Evolutionary conservation across 768 basidiomycete genomes (phyloP).

Genomic region (Xerocomus brunneocitrinus): DNA sequence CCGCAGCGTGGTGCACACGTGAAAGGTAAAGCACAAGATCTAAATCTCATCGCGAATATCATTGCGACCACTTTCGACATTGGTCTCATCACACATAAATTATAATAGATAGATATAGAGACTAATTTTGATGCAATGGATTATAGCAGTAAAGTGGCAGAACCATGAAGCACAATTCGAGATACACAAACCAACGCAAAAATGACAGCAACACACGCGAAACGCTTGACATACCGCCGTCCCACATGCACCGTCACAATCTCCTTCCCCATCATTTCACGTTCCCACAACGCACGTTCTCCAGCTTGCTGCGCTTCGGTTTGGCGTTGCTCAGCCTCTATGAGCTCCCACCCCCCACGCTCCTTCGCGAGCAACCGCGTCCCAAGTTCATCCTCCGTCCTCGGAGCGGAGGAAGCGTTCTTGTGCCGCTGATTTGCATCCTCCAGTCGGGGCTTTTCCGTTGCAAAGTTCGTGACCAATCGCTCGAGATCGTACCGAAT

Average conservation of each 20-base stretch:
- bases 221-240: constrained; percentile 7
- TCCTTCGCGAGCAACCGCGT: constrained; percentile 20
- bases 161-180: constrained; percentile 9
- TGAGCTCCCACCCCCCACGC: constrained; percentile 14
- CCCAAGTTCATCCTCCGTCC: constrained; percentile 9
- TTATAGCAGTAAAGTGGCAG: not conserved
- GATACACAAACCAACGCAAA: constrained; percentile 13
- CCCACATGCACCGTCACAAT: not conserved
- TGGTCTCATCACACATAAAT: not conserved
- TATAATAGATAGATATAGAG: constrained; percentile 3
- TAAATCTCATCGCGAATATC: not conserved
- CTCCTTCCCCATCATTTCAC: not conserved
- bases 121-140: not conserved
- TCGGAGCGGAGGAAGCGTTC: constrained; percentile 8
- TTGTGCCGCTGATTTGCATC: constrained; percentile 18
- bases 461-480: constrained; percentile 33
- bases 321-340: constrained; percentile 12
- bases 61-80: not conserved
- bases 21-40: not conserved
- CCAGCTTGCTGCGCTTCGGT: constrained; percentile 16
- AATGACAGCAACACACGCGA: constrained; percentile 13
- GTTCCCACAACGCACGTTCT: constrained; percentile 10
- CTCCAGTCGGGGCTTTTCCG: constrained; percentile 31
- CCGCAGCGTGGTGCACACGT: not conserved
- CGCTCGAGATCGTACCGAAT: constrained; percentile 39